phyloP scores from a whole-genome alignment of 495 filamentous ascomycete genomes.

The Symbiotaphrina buchneri region DNA sequence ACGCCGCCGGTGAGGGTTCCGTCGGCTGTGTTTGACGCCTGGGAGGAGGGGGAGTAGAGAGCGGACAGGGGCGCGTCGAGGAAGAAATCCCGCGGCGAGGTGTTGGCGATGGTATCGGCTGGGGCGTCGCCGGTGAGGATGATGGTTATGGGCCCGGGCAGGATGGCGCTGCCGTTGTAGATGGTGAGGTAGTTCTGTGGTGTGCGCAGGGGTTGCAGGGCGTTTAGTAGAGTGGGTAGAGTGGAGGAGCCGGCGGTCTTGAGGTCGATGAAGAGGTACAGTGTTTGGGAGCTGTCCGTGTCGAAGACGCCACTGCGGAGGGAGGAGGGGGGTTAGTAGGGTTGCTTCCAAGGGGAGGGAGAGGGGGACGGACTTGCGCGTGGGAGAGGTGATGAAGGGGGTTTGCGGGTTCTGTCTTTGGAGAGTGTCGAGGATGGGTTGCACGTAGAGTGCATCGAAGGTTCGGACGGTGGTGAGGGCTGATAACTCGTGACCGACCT shows the following conservation, averaged over 20 bases:
- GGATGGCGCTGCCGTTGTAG: constrained; percentile 10
- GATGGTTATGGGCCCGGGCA: constrained; percentile 11
- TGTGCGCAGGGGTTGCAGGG: constrained; percentile 11
- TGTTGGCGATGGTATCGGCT: not conserved
- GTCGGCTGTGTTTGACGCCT: too few relatives aligned
- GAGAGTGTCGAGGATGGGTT: constrained; percentile 15
- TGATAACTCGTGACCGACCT: constrained; percentile 15
- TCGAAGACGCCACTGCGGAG: constrained; percentile 15
- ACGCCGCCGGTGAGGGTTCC: too few relatives aligned
- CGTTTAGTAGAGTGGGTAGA: constrained; percentile 11
- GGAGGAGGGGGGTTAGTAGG: not conserved
- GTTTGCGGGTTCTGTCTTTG: constrained; percentile 13
- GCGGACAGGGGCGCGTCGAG: not conserved
- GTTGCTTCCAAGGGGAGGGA: constrained; percentile 1
- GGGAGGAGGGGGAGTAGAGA: not conserved
- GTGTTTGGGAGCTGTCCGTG: constrained; percentile 12
- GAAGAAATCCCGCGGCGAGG: not conserved
- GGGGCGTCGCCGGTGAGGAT: constrained; percentile 13
- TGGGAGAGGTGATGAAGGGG: constrained; percentile 9
- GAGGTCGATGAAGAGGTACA: constrained; percentile 18
- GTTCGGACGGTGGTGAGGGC: constrained; percentile 14
- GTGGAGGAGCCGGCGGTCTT: constrained; percentile 13
- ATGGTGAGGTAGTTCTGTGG: constrained; percentile 13
- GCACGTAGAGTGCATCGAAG: constrained; percentile 16
- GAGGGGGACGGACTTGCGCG: constrained; percentile 7